Base-by-base conservation (phyloP, 2,329 filamentous ascomycete genomes). In the Diaporthe citrichinensis region DNA sequence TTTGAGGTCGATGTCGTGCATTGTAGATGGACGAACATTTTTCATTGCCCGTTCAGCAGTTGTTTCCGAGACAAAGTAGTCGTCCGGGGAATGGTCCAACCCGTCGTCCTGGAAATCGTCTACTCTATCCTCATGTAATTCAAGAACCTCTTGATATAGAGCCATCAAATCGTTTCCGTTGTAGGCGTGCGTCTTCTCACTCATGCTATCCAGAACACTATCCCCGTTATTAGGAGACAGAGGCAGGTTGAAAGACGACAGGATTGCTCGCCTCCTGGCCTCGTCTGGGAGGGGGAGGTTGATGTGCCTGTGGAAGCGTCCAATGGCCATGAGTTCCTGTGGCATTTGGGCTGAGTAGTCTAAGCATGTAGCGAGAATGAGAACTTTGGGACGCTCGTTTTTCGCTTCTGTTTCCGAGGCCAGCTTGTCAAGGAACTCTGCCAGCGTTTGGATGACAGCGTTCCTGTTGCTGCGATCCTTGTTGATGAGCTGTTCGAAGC, bases 1-100 rank as follows among this genome's bases (percentile, higher is more conserved):
- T 81, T 97, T 94, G 62, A 98, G 88, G 81, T 97, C 95, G 73
- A 98, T 92, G 81, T 97, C 95, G 78, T 95, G 92, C 91, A 98
- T 96, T 4, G 95, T 94, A 1, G 94, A 95, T 1, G 96, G 95
- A 15, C 91, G 90, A n/a, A 95, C 92, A 73, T 90, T 85, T 51
- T 90, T 88, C 49, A 96, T 87, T 1, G 95, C 94, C 53, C 87
- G 83, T 46, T 92, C 87, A 71, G 95, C 88, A 80, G 95, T 92
- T 14, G 88, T 78, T 69, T 80, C 80, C 0, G 79, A 79, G 10
- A 86, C 77, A 73, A 83, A 85, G 79, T 72, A 25, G 61, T 77
- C 72, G 14, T 76, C 46, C 28, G 59, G 46, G 15, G 61, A 20
- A 15, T 41, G 31, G 17, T 34, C 53, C 4, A 14, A 25, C 4